Conservation (phyloP, 163 green algal species). For the Chloroidium sp. region DNA sequence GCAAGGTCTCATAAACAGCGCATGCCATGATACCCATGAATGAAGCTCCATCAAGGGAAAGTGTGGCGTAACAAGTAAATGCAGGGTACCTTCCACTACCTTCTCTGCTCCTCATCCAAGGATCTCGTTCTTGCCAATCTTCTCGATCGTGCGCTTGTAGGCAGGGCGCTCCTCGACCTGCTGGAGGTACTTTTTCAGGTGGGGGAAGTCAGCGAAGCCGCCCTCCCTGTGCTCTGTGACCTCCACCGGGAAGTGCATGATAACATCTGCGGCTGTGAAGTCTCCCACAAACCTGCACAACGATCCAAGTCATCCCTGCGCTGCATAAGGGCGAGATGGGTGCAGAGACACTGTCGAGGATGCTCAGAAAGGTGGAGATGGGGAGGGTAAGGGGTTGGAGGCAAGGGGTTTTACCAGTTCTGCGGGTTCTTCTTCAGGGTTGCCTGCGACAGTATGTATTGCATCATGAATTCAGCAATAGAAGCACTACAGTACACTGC, state of each 20-base stretch:
- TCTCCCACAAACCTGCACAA: slow-evolving; percentile 5
- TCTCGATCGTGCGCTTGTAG: slow-evolving; percentile 11
- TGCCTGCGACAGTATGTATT: neutral
- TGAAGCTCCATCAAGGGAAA: too few relatives aligned
- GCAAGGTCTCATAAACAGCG: too few relatives aligned
- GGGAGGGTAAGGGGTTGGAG: too few relatives aligned
- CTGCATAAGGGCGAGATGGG: neutral
- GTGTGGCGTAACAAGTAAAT: too few relatives aligned
- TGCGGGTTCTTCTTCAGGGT: neutral
- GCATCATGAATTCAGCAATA: neutral
- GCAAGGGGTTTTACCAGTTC: neutral
- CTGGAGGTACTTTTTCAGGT: slow-evolving; percentile 2
- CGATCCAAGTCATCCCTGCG: neutral
- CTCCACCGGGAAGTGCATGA: slow-evolving; percentile 12
- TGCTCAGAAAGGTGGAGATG: too few relatives aligned
- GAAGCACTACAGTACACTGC: neutral
- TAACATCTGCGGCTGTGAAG: slow-evolving; percentile 8
- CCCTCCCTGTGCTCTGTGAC: neutral
- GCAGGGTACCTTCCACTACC: too few relatives aligned
- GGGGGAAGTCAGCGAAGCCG: neutral
- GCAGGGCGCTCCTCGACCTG: slow-evolving; percentile 6
- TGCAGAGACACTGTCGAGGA: neutral
- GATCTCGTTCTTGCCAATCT: neutral
- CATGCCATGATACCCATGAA: too few relatives aligned
- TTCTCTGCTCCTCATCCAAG: too few relatives aligned